Evolutionary conservation across 2,329 filamentous ascomycete species (phyloP).

Genomic region (Stachybotrys echinatus): DNA sequence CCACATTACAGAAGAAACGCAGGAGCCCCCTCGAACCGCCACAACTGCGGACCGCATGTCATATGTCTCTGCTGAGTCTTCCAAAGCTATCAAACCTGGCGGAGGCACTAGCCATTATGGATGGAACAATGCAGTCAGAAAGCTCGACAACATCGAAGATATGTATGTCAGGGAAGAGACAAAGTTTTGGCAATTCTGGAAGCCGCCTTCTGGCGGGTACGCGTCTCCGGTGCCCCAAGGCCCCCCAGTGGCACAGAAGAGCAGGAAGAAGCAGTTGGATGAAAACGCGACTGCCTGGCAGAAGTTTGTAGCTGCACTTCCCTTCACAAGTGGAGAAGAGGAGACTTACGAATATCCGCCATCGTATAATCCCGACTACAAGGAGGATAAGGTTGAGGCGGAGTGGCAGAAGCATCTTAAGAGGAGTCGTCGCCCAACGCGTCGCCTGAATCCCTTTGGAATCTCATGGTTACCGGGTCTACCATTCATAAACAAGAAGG

Average conservation of each 20-base stretch:
- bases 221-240: conserved; percentile 57
- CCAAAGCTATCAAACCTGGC: conserved; percentile 9
- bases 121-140: conserved; percentile 45
- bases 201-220: conserved; percentile 55
- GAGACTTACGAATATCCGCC: conserved; percentile 50
- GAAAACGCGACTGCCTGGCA: conserved; percentile 44
- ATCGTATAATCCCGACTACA: conserved; percentile 57
- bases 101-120: conserved; percentile 13
- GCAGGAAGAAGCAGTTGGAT: conserved; percentile 23
- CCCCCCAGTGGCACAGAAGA: conserved; percentile 32
- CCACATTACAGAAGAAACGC: conserved; percentile 24
- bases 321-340: conserved; percentile 42
- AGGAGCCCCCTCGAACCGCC: conserved; percentile 8
- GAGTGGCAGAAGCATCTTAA: conserved; percentile 81
- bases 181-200: conserved; percentile 61
- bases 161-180: conserved; percentile 40
- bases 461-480: conserved; percentile 70
- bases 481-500: conserved; percentile 80
- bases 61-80: conserved; percentile 32
- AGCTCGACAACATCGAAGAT: conserved; percentile 40
- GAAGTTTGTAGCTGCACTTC: conserved; percentile 42
- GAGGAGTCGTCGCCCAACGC: conserved; percentile 77
- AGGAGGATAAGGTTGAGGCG: conserved; percentile 55
- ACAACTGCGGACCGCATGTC: conserved; percentile 30
- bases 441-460: conserved; percentile 61